Conservation (phyloP, 2,329 filamentous ascomycete genomes). For the Cordyceps fumosorosea region DNA sequence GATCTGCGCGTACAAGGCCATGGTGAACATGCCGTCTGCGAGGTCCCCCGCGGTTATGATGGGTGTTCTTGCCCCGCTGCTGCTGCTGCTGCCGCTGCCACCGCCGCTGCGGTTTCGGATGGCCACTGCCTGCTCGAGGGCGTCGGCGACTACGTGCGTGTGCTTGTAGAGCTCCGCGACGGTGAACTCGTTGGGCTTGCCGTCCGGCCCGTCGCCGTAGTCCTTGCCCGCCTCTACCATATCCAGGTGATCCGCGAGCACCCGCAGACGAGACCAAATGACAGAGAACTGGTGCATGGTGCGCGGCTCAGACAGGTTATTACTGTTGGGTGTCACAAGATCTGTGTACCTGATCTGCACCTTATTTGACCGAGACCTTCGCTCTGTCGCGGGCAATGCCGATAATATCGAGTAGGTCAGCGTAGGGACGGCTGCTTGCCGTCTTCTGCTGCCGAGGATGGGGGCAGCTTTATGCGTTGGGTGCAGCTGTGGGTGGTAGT, state of each 20-base stretch:
- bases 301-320: conserved; percentile 16
- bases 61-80: background rate
- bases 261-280: conserved; percentile 32
- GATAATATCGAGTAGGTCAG: background rate
- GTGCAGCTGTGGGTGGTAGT: background rate
- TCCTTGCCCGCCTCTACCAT: conserved; percentile 16
- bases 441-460: background rate
- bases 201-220: conserved; percentile 18
- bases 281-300: conserved; percentile 35
- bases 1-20: conserved; percentile 33
- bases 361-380: background rate
- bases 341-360: background rate
- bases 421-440: background rate
- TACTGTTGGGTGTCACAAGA: conserved; percentile 8
- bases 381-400: background rate
- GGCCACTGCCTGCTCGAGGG: conserved; percentile 10
- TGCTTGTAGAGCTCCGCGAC: conserved; percentile 36
- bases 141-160: conserved; percentile 22
- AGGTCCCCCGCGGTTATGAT: conserved; percentile 27
- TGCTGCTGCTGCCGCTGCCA: background rate
- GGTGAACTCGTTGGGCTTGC: conserved; percentile 27
- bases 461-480: background rate
- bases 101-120: background rate
- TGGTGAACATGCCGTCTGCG: conserved; percentile 31
- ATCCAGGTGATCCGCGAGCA: conserved; percentile 29